Percentiles rank a stretch among this genome's conserved stretches.
phyloP scores from a whole-genome alignment of 495 filamentous ascomycete genomes.

The Hypoxylon fragiforme region DNA sequence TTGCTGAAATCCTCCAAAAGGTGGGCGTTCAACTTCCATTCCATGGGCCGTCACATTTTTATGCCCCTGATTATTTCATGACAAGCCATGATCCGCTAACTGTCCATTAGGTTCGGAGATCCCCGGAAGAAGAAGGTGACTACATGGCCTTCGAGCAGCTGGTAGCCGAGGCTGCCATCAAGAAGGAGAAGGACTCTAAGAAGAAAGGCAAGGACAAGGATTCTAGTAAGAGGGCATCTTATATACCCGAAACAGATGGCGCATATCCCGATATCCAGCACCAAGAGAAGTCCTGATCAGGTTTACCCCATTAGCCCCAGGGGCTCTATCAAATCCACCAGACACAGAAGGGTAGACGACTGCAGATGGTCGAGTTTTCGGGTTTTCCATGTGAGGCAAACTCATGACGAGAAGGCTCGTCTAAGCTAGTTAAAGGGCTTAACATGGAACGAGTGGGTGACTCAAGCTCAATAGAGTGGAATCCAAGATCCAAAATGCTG shows the following conservation, averaged over 20 bases:
- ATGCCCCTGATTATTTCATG: not conserved
- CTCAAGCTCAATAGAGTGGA: no score
- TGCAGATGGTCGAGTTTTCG: no score
- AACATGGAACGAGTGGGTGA: no score
- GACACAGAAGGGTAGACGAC: no score
- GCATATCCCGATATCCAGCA: not conserved
- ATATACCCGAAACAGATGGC: constrained; percentile 7
- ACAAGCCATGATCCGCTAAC: constrained; percentile 27
- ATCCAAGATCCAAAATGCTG: no score
- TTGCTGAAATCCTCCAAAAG: constrained; percentile 85
- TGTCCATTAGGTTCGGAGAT: constrained; percentile 72
- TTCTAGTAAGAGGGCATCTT: constrained; percentile 25
- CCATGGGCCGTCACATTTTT: not conserved
- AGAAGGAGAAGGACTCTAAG: constrained; percentile 81
- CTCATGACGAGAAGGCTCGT: no score
- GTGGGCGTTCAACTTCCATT: constrained; percentile 52
- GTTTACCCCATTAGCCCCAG: not conserved
- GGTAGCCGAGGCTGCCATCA: constrained; percentile 92
- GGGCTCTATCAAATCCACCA: no score
- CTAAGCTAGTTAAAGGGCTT: no score
- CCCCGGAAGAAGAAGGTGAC: constrained; percentile 95
- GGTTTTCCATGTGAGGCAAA: no score
- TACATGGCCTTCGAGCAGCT: constrained; percentile 99
- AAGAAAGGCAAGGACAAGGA: constrained; percentile 70
- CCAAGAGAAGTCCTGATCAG: constrained; percentile 19